Percentiles rank a stretch among this genome's conserved stretches.
Conservation (phyloP, 768 basidiomycete genomes). For the Floccularia luteovirens region DNA sequence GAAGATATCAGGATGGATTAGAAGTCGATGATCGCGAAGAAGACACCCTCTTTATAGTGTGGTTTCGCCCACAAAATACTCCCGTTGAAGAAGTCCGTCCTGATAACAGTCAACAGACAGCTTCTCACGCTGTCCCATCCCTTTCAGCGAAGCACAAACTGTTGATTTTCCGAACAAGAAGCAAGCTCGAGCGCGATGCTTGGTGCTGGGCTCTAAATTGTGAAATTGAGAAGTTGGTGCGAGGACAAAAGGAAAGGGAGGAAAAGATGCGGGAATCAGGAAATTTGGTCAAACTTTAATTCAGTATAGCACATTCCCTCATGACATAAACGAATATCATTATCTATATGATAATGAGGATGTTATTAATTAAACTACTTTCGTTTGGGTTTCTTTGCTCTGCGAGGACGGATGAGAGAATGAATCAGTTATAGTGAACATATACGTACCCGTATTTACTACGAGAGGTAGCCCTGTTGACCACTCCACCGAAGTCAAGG, state of each 20-base stretch:
- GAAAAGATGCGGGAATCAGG: conserved; percentile 58
- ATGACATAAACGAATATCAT: conserved; percentile 1
- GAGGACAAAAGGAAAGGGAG: conserved; percentile 59
- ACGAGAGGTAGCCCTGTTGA: conserved; percentile 69
- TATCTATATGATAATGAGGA: conserved; percentile 4
- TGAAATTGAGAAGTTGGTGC: conserved; percentile 78
- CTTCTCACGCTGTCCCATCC: conserved; percentile 31
- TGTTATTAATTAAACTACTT: conserved; percentile 33
- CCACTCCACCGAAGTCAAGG: conserved; percentile 86
- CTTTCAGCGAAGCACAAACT: conserved; percentile 54
- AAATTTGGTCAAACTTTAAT: conserved; percentile 30
- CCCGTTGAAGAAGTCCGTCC: conserved; percentile 17
- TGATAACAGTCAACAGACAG: conserved; percentile 17
- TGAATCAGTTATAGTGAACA: not conserved
- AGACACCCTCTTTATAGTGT: conserved; percentile 82
- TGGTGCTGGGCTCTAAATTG: conserved; percentile 94
- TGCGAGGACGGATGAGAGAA: conserved; percentile 13
- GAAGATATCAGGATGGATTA: conserved; percentile 85
- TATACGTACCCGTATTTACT: conserved; percentile 84
- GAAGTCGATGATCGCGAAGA: conserved; percentile 84
- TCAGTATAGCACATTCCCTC: not conserved
- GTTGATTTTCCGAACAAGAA: conserved; percentile 65
- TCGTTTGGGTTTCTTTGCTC: conserved; percentile 86
- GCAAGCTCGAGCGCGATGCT: conserved; percentile 81
- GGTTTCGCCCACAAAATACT: conserved; percentile 40